A percentile compares a stretch with the other conserved stretches of the same genome.
phyloP scores from a whole-genome alignment of 1,284 basidiomycete genomes.

The Melampsora americana region DNA sequence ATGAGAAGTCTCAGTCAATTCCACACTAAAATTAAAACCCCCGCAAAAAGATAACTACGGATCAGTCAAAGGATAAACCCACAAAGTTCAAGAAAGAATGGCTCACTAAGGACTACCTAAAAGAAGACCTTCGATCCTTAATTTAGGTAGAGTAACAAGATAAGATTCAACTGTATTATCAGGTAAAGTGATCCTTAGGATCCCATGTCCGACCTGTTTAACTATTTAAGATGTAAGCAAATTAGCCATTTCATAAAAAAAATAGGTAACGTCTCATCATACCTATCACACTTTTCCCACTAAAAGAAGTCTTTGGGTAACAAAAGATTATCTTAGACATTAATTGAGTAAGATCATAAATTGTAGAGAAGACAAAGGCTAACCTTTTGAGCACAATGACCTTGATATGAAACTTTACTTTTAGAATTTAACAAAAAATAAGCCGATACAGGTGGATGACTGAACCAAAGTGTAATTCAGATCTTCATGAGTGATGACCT shows the following conservation, averaged over 20 bases:
- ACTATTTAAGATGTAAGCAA: constrained; percentile 58
- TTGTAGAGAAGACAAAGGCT: constrained; percentile 61
- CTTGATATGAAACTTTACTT: constrained; percentile 75
- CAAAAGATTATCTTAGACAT: background rate
- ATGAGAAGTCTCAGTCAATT: constrained; percentile 76
- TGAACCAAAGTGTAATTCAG: constrained; percentile 35
- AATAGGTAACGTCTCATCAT: background rate
- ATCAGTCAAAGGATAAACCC: constrained; percentile 57
- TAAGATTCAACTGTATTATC: constrained; percentile 68
- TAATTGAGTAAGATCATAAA: too few relatives aligned
- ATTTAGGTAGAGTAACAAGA: constrained; percentile 75
- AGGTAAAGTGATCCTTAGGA: constrained; percentile 68
- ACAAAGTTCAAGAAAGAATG: constrained; percentile 57
- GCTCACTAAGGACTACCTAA: constrained; percentile 61
- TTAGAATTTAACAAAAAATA: constrained; percentile 74
- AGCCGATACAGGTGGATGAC: constrained; percentile 61
- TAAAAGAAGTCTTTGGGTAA: constrained; percentile 24
- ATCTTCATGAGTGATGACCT: constrained; percentile 61
- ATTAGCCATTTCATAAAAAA: background rate
- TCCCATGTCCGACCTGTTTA: constrained; percentile 91
- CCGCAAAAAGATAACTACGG: background rate
- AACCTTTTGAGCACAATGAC: constrained; percentile 95
- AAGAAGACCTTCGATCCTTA: constrained; percentile 55
- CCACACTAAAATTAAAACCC: constrained; percentile 62
- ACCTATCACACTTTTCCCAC: constrained; percentile 40